Conservation (phyloP, 768 basidiomycete species). For the Leccinum boreale region DNA sequence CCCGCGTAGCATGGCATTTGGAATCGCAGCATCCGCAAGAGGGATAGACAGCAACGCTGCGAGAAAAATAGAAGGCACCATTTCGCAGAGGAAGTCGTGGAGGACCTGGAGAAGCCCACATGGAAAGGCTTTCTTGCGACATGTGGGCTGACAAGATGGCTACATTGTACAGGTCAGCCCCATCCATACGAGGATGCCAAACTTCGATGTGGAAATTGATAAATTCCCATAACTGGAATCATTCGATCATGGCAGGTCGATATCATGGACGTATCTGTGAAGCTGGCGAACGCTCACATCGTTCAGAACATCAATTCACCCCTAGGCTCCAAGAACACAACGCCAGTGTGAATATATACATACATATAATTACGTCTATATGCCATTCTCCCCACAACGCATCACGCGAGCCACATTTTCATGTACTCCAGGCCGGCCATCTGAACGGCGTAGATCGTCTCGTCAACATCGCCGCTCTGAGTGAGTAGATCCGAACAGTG, state of each 20-base stretch:
- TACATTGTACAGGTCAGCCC: not conserved
- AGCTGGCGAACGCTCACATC: not conserved
- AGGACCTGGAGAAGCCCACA: not conserved
- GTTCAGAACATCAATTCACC: not conserved
- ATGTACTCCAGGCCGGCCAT: not conserved
- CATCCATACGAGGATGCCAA: not conserved
- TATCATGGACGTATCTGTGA: not conserved
- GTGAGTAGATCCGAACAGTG: not conserved
- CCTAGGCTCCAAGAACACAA: not conserved
- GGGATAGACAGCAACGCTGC: conserved; percentile 9
- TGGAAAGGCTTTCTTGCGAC: not conserved
- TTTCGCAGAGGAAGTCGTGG: not conserved
- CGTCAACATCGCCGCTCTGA: not conserved
- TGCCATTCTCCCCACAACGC: not conserved
- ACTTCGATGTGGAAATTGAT: not conserved
- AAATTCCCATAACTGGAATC: not conserved
- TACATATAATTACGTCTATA: not conserved
- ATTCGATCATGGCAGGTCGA: not conserved
- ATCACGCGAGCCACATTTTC: not conserved
- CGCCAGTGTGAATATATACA: not conserved
- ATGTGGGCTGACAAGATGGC: not conserved
- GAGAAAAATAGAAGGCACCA: not conserved
- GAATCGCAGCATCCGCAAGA: conserved; percentile 19
- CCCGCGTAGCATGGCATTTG: conserved; percentile 23
- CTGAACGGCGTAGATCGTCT: not conserved